Base-by-base conservation (phyloP, 1,139 yeast species). In the Suhomyces kunorum region DNA sequence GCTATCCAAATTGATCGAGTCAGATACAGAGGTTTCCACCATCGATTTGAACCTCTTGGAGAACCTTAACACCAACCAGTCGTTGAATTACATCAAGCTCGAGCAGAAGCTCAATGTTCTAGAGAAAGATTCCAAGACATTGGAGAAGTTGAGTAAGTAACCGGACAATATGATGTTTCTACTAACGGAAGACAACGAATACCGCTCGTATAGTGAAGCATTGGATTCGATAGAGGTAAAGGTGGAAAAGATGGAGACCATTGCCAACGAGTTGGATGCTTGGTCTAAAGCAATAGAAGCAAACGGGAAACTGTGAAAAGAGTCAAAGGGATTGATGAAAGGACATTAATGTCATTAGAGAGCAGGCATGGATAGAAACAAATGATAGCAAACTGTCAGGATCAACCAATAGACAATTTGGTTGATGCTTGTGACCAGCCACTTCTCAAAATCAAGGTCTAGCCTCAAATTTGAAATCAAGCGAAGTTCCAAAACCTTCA, bases 241-340 rank as follows among this genome's bases (percentile, higher is more conserved):
- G 36, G 72, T 80, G 2, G 64, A 59, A 9, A 63, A 66, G 28
- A 55, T 84, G 39, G 79, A 75, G 36, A 53, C 51, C 0, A 51
- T 83, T 4, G 70, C 76, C 1, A 54, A 59, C 6, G 89, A 85
- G 48, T 57, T 85, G 37, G 86, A 81, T 44, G 68, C 65, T 39
- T 83, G 85, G 81, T 70, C 85, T 1, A 59, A 64, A 18, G 84
- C 80, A 44, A 52, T 80, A 33, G 78, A 73, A 34, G 67, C 64
- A 4, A 72, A 72, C 45, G 42, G 24, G 1, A 29, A n/a, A 17
- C n/a, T 22, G 20, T 19, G 9, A 19, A 12, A 14, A n/a, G n/a
- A n/a, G n/a, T n/a, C n/a, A n/a, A n/a, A n/a, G n/a, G n/a, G n/a
- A n/a, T n/a, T n/a, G n/a, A n/a, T n/a, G n/a, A n/a, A n/a, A n/a